Percentiles rank a stretch among this genome's conserved stretches.
phyloP scores from a whole-genome alignment of 768 basidiomycete species.

The Harrya chromipes region DNA sequence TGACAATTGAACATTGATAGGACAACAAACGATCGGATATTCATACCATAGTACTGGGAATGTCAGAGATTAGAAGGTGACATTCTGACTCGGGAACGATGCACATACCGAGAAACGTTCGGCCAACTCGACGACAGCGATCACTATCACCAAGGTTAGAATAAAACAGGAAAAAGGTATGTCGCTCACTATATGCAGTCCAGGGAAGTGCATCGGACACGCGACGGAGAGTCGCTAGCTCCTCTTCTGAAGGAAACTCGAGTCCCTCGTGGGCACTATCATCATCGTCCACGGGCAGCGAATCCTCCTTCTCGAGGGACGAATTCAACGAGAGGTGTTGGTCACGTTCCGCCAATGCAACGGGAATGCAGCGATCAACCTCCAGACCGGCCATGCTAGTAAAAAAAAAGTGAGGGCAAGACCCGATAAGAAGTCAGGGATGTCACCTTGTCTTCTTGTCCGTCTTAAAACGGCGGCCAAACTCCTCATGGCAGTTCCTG shows the following conservation, averaged over 20 bases:
- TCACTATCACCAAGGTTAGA: slow-evolving; percentile 38
- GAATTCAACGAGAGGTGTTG: neutral
- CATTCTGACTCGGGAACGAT: neutral
- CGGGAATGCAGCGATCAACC: slow-evolving; percentile 7
- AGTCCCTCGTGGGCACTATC: slow-evolving; percentile 49
- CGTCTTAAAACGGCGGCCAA: slow-evolving; percentile 7
- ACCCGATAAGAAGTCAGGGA: neutral
- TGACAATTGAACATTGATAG: neutral
- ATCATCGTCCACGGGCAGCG: slow-evolving; percentile 7
- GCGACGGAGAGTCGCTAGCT: slow-evolving; percentile 53
- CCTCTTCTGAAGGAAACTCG: slow-evolving; percentile 63
- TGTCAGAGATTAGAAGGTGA: neutral
- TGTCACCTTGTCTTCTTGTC: neutral
- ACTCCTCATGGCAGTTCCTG: neutral
- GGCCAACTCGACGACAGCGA: slow-evolving; percentile 64
- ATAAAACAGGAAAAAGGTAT: neutral
- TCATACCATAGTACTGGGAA: slow-evolving; percentile 46
- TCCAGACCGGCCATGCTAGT: slow-evolving; percentile 10
- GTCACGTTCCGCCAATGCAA: slow-evolving; percentile 13
- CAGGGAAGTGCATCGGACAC: slow-evolving; percentile 59
- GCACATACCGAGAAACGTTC: slow-evolving; percentile 67
- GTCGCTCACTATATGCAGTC: slow-evolving; percentile 41
- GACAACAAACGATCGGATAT: slow-evolving; percentile 3
- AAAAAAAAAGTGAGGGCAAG: neutral
- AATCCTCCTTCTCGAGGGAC: slow-evolving; percentile 26